A percentile compares a stretch with the other conserved stretches of the same genome.
Conservation (phyloP, 2,329 filamentous ascomycete species). For the Massarina eburnea region DNA sequence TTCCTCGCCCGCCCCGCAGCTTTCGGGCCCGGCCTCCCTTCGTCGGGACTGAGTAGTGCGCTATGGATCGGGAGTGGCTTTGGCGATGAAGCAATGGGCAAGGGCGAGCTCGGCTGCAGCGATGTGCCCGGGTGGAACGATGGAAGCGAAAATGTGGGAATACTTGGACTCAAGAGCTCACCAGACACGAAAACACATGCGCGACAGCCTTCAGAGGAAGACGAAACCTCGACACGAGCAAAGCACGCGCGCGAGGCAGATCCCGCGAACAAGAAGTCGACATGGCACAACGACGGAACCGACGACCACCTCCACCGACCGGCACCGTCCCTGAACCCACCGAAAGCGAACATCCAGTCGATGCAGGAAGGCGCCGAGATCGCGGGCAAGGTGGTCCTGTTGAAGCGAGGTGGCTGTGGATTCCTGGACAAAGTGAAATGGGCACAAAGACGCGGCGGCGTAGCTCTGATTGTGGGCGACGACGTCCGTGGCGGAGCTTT, state of each 20-base stretch:
- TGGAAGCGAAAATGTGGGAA: conserved; percentile 27
- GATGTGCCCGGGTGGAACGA: conserved; percentile 89
- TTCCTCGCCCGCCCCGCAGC: conserved; percentile 92
- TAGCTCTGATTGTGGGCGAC: conserved; percentile 91
- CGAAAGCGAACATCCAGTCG: conserved; percentile 67
- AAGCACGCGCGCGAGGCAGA: conserved; percentile 3
- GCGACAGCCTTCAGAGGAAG: conserved; percentile 9
- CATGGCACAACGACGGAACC: conserved; percentile 68
- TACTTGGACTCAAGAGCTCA: conserved; percentile 7
- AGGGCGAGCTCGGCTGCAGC: conserved; percentile 87
- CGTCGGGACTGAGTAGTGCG: conserved; percentile 78
- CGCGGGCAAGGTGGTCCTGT: conserved; percentile 83
- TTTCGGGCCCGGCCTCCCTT: conserved; percentile 79
- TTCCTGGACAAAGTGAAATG: conserved; percentile 98
- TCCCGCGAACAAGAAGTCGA: not conserved
- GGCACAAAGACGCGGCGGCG: conserved; percentile 86
- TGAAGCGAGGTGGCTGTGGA: conserved; percentile 91
- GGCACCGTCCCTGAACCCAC: conserved; percentile 45
- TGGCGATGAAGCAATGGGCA: conserved; percentile 69
- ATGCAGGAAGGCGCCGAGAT: conserved; percentile 92
- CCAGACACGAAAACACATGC: conserved; percentile 9
- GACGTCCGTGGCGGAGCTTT: conserved; percentile 85
- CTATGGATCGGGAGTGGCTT: conserved; percentile 95
- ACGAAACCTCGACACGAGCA: conserved; percentile 6
- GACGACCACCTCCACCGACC: conserved; percentile 75